Conservation (phyloP, 441 rosid genomes). For the Corymbia citriodora region DNA sequence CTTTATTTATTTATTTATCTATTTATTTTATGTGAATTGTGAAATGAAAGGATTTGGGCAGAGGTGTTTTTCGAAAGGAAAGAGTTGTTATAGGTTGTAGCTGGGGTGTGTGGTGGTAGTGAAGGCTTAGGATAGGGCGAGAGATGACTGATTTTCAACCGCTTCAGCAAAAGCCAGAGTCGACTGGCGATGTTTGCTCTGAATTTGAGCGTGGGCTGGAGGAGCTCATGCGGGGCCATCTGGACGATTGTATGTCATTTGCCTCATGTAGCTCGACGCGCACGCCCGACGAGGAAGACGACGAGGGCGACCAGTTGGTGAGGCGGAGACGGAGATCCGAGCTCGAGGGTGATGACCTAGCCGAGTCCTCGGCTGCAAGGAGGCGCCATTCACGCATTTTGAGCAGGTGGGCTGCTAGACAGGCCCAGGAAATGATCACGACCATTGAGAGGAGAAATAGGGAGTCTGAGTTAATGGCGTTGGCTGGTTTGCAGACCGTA, state of each 20-base stretch:
- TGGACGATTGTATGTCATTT: slow-evolving; percentile 78
- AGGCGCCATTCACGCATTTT: slow-evolving; percentile 67
- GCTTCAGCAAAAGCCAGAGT: slow-evolving; percentile 67
- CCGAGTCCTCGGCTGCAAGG: slow-evolving; percentile 76
- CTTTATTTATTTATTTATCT: neutral
- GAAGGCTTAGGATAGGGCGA: slow-evolving; percentile 9
- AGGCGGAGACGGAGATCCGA: slow-evolving; percentile 80
- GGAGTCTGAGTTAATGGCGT: slow-evolving; percentile 82
- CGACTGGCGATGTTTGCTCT: slow-evolving; percentile 33
- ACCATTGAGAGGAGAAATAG: slow-evolving; percentile 78
- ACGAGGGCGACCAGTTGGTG: slow-evolving; percentile 66
- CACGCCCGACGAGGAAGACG: slow-evolving; percentile 54
- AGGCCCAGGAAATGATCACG: slow-evolving; percentile 90
- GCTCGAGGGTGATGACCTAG: slow-evolving; percentile 76
- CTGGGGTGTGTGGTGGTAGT: slow-evolving; percentile 16
- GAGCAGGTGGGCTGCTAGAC: slow-evolving; percentile 85
- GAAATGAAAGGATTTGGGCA: neutral
- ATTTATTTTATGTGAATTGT: neutral
- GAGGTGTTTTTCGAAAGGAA: neutral
- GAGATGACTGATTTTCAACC: slow-evolving; percentile 73
- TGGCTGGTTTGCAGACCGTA: slow-evolving; percentile 82
- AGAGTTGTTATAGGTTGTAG: slow-evolving; percentile 11
- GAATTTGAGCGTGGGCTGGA: slow-evolving; percentile 70
- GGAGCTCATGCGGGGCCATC: slow-evolving; percentile 79
- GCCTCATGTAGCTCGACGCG: slow-evolving; percentile 64